phyloP scores from a whole-genome alignment of 257 asterid species.

The Solanum commersonii region DNA sequence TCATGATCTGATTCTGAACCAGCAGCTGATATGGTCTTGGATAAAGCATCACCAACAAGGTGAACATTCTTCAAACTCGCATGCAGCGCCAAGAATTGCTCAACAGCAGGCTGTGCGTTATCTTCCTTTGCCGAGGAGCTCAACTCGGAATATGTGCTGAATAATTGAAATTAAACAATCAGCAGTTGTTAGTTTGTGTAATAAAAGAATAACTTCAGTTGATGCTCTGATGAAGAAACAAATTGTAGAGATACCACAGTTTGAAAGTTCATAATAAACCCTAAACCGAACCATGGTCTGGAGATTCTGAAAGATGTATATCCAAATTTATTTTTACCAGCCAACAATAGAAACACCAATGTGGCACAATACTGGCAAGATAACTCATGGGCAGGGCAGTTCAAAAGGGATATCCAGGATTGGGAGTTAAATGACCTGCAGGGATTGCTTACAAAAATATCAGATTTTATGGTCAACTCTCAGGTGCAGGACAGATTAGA shows the following conservation, averaged over 20 bases:
- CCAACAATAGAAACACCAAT: not conserved
- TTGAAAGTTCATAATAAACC: not conserved
- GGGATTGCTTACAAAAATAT: not conserved
- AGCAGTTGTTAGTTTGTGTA: not conserved
- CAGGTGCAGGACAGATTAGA: not conserved
- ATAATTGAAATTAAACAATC: not conserved
- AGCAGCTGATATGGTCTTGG: slow-evolving; percentile 27
- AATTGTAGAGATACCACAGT: not conserved
- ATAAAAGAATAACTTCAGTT: not conserved
- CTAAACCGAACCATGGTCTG: not conserved
- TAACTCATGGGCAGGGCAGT: not conserved
- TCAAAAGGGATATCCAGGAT: not conserved
- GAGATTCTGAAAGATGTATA: not conserved
- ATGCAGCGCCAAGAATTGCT: slow-evolving; percentile 70
- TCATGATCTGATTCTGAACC: slow-evolving; percentile 46
- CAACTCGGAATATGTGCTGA: slow-evolving; percentile 82
- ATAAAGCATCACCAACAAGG: slow-evolving; percentile 58
- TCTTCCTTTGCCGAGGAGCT: slow-evolving; percentile 77
- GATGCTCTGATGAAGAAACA: not conserved
- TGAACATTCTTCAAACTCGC: slow-evolving; percentile 57
- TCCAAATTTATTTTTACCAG: not conserved
- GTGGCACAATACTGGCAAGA: not conserved
- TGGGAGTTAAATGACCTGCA: not conserved
- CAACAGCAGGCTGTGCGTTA: slow-evolving; percentile 88
- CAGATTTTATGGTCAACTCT: not conserved